These are phyloP conservation scores for Phialocephala sp. DNA, from an alignment of 2,329 filamentous ascomycete genomes.

Conservation along the genomic window DNA sequence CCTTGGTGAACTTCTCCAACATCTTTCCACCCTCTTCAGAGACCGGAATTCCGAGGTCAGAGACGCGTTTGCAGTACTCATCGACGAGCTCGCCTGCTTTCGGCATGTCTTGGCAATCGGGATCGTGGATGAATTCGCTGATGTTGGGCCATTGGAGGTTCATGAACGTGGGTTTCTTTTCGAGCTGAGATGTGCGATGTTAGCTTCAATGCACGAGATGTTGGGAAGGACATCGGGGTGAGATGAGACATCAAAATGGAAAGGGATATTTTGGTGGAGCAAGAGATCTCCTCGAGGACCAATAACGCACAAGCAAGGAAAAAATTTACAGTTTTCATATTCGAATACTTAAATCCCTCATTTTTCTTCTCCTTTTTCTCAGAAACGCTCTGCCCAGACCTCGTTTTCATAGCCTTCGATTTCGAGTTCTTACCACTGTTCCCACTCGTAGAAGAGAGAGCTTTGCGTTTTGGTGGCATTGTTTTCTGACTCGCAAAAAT, in stretches of 20 bases:
- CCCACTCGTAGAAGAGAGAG: conserved; percentile 15
- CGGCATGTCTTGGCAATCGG: conserved; percentile 32
- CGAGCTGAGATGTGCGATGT: too few species aligned
- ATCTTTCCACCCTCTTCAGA: conserved; percentile 22
- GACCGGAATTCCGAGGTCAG: conserved; percentile 30
- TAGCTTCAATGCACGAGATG: too few species aligned
- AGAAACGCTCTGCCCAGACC: conserved; percentile 12
- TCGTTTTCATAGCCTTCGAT: conserved; percentile 21
- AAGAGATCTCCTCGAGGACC: too few species aligned
- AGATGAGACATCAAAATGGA: not conserved
- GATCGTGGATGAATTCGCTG: conserved; percentile 28
- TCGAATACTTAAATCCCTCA: conserved; percentile 20
- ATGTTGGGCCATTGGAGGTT: conserved; percentile 33
- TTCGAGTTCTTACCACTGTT: conserved; percentile 13
- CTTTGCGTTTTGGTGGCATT: conserved; percentile 29
- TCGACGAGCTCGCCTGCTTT: conserved; percentile 27
- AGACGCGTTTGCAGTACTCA: conserved; percentile 25
- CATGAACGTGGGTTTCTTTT: conserved; percentile 19
- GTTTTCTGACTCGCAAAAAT: not conserved
- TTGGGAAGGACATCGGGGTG: not conserved
- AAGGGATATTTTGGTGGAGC: too few species aligned
- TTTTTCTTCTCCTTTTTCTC: not conserved
- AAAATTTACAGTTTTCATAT: conserved; percentile 19
- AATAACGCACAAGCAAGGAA: too few species aligned
- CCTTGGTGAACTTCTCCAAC: conserved; percentile 22